phyloP scores from a whole-genome alignment of 768 basidiomycete species.

The Myochromella boudieri region DNA sequence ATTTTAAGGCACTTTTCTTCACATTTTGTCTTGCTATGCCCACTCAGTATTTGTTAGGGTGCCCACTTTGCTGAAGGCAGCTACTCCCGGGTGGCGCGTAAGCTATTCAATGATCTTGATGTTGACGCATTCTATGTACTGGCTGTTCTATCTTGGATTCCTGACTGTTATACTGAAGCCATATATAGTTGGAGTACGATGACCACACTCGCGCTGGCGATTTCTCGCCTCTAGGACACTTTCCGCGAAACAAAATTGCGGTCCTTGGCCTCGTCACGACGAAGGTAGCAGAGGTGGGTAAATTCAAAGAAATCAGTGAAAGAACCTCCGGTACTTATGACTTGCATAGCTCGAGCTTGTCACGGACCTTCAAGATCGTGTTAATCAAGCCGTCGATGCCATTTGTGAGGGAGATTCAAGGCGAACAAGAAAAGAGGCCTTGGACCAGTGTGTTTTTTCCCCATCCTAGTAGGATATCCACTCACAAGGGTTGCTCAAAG shows the following conservation, averaged over 20 bases:
- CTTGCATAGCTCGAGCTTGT: constrained; percentile 42
- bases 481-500: constrained; percentile 26
- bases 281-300: constrained; percentile 38
- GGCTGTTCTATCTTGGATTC: constrained; percentile 1
- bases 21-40: neutral
- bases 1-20: constrained; percentile 36
- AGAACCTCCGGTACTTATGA: neutral
- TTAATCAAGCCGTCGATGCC: constrained; percentile 50
- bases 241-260: constrained; percentile 43
- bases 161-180: neutral
- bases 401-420: constrained; percentile 40
- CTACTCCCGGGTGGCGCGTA: constrained; percentile 50
- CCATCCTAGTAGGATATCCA: constrained; percentile 1
- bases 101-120: constrained; percentile 56
- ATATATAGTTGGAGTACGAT: constrained; percentile 56
- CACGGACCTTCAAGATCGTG: constrained; percentile 43
- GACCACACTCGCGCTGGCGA: constrained; percentile 58
- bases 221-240: constrained; percentile 46
- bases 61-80: constrained; percentile 55
- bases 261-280: constrained; percentile 49
- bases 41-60: neutral
- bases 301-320: neutral
- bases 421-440: constrained; percentile 44
- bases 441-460: constrained; percentile 42
- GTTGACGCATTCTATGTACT: constrained; percentile 51